Evolutionary conservation across 2,329 filamentous ascomycete species (phyloP).

Genomic region (Scedosporium apiospermum): DNA sequence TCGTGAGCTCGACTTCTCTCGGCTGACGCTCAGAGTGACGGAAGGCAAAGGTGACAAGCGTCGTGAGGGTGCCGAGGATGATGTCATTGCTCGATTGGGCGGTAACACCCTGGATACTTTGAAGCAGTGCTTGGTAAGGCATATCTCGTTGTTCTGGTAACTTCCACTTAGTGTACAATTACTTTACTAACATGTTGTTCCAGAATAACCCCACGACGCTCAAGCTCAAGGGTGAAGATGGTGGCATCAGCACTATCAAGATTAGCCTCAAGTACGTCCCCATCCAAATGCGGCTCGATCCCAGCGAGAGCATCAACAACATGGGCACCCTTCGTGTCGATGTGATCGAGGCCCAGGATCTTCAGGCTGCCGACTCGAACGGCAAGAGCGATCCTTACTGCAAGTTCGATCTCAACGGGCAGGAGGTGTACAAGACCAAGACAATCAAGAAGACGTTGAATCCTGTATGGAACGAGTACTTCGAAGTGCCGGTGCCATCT

Average conservation of each 20-base stretch:
- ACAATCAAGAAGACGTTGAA: conserved; percentile 93
- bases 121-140: conserved; percentile 71
- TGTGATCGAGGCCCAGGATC: conserved; percentile 71
- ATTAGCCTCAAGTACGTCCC: conserved; percentile 94
- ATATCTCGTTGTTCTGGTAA: neutral
- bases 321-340: conserved; percentile 95
- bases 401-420: conserved; percentile 84
- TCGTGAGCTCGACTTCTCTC: conserved; percentile 93
- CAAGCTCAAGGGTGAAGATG: conserved; percentile 68
- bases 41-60: conserved; percentile 64
- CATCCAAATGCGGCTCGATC: conserved; percentile 86
- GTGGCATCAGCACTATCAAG: conserved; percentile 67
- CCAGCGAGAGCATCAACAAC: conserved; percentile 97
- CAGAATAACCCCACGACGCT: conserved; percentile 85
- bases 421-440: conserved; percentile 91
- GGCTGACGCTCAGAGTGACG: conserved; percentile 77
- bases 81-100: conserved; percentile 70
- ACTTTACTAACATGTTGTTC: conserved; percentile 1
- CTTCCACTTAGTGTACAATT: neutral
- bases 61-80: conserved; percentile 60
- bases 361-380: conserved; percentile 92
- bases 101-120: conserved; percentile 82
- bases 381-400: conserved; percentile 96
- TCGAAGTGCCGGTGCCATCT: conserved; percentile 74
- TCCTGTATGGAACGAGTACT: conserved; percentile 93